These are phyloP conservation scores for Pelargonium cotyledonis DNA, from an alignment of 441 rosid species.

Conservation along the genomic window DNA sequence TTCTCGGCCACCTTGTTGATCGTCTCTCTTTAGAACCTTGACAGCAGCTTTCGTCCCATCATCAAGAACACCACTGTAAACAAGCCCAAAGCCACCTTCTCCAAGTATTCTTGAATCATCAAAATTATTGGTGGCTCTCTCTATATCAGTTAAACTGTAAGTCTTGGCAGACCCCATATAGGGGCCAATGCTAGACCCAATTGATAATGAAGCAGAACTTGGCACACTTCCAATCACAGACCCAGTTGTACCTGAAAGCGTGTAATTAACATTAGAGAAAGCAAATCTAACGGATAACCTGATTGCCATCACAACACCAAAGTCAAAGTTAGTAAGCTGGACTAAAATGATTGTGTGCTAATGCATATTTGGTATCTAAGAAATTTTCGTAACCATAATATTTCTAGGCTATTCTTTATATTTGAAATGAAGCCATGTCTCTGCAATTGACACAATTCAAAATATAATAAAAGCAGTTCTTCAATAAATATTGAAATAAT, in stretches of 20 bases:
- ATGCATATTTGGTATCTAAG: background rate
- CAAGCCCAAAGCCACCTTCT: slow-evolving; percentile 94
- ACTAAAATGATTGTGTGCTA: slow-evolving; percentile 1
- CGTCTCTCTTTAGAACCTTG: slow-evolving; percentile 87
- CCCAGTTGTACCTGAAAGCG: slow-evolving; percentile 50
- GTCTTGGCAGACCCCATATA: slow-evolving; percentile 87
- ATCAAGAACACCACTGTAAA: slow-evolving; percentile 71
- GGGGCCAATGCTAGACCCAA: slow-evolving; percentile 76
- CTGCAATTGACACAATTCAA: slow-evolving; percentile 3
- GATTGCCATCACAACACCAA: background rate
- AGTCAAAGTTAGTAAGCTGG: background rate
- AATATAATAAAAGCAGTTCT: background rate
- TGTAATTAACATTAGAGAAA: slow-evolving; percentile 1
- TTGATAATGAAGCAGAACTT: slow-evolving; percentile 71
- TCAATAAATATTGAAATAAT: background rate
- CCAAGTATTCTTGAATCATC: slow-evolving; percentile 68
- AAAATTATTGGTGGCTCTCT: slow-evolving; percentile 70
- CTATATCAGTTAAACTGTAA: slow-evolving; percentile 61
- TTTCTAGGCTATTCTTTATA: background rate
- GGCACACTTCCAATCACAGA: slow-evolving; percentile 58
- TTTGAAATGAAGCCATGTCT: slow-evolving; percentile 10
- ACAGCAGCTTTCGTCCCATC: slow-evolving; percentile 86
- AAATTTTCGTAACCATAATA: background rate
- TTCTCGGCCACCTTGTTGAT: slow-evolving; percentile 86
- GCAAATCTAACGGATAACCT: background rate